Conservation (phyloP, 2,329 filamentous ascomycete species). For the Thelonectria rubi region DNA sequence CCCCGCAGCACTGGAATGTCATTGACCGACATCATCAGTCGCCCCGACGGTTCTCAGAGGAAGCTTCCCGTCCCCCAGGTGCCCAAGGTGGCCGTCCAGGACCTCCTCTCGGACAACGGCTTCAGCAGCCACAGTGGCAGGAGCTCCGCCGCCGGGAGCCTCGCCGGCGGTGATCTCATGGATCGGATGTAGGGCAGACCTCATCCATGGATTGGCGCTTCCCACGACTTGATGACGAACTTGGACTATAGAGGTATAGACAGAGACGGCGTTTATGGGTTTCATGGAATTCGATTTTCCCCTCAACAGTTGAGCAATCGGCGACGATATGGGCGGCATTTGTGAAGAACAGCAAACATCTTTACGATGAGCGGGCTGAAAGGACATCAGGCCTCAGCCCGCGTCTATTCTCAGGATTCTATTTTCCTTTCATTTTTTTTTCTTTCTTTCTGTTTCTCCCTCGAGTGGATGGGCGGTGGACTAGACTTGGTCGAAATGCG, state of each 20-base stretch:
- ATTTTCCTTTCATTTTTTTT: conserved; percentile 11
- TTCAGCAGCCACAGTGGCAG: conserved; percentile 78
- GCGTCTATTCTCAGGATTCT: conserved; percentile 13
- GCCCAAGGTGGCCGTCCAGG: conserved; percentile 88
- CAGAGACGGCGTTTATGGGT: conserved; percentile 50
- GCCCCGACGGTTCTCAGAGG: conserved; percentile 84
- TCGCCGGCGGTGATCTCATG: conserved; percentile 76
- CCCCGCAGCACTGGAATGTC: conserved; percentile 73
- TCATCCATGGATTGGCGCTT: conserved; percentile 37
- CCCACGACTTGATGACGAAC: conserved; percentile 51
- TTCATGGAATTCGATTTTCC: conserved; percentile 41
- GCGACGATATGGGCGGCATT: conserved; percentile 40
- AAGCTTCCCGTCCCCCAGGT: conserved; percentile 92
- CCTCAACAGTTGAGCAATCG: conserved; percentile 36
- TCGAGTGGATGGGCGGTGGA: conserved; percentile 34
- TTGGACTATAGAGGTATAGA: conserved; percentile 53
- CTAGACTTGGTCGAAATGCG: conserved; percentile 42
- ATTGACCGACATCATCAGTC: conserved; percentile 91
- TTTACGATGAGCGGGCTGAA: conserved; percentile 17
- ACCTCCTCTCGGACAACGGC: conserved; percentile 75
- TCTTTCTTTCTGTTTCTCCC: conserved; percentile 25
- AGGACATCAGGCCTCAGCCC: conserved; percentile 21
- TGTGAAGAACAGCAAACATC: conserved; percentile 35
- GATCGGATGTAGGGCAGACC: conserved; percentile 58
- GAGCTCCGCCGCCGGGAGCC: conserved; percentile 80